phyloP scores from a whole-genome alignment of 2,329 filamentous ascomycete genomes.

The Neonectria magnoliae region DNA sequence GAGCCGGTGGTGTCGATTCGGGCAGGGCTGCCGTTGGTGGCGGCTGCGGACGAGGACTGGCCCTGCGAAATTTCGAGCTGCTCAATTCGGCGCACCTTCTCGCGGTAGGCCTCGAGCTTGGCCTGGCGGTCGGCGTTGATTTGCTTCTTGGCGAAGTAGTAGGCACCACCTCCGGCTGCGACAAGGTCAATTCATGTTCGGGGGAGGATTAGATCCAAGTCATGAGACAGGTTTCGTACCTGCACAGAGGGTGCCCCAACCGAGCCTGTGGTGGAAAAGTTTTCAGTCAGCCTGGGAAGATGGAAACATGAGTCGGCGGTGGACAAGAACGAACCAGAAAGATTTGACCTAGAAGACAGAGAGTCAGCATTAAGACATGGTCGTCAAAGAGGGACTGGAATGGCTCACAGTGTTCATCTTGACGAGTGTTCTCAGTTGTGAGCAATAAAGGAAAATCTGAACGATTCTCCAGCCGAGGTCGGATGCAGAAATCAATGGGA shows the following conservation, averaged over 20 bases:
- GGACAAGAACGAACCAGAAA: slow-evolving; percentile 65
- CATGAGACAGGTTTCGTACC: slow-evolving; percentile 63
- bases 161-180: slow-evolving; percentile 86
- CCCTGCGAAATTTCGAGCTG: slow-evolving; percentile 62
- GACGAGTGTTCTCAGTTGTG: slow-evolving; percentile 19
- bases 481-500: slow-evolving; percentile 31
- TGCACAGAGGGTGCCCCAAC: slow-evolving; percentile 89
- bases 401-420: slow-evolving; percentile 66
- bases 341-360: slow-evolving; percentile 63
- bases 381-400: background rate
- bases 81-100: slow-evolving; percentile 69
- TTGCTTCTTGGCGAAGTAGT: slow-evolving; percentile 93
- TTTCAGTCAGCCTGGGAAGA: slow-evolving; percentile 22
- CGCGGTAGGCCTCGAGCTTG: slow-evolving; percentile 73
- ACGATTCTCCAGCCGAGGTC: slow-evolving; percentile 20
- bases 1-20: slow-evolving; percentile 67
- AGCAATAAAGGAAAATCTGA: slow-evolving; percentile 17
- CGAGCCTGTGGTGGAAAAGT: slow-evolving; percentile 68
- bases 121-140: slow-evolving; percentile 90
- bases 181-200: slow-evolving; percentile 29
- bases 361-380: slow-evolving; percentile 35
- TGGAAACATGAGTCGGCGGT: slow-evolving; percentile 12
- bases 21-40: slow-evolving; percentile 58
- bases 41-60: slow-evolving; percentile 43
- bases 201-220: background rate